Percentiles rank a stretch among this genome's conserved stretches.
Conservation (phyloP, 352 stramenopile genomes). For the Phytophthora nicotianae region DNA sequence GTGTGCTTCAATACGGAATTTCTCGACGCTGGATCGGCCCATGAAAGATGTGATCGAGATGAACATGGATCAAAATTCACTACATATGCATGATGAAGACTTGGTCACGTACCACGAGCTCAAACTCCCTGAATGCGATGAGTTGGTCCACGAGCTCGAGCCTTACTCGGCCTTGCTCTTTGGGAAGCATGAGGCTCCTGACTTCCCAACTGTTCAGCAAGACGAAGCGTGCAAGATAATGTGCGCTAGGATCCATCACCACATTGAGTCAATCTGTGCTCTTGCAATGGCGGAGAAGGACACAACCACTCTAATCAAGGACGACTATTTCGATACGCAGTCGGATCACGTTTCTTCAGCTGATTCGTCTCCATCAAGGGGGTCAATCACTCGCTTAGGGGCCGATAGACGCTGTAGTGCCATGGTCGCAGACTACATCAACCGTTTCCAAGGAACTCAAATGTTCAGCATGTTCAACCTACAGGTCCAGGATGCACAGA, state of each 20-base stretch:
- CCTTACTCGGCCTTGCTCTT: constrained; percentile 61
- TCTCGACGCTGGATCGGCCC: constrained; percentile 59
- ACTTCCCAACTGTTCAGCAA: constrained; percentile 75
- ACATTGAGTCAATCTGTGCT: constrained; percentile 67
- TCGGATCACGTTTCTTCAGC: constrained; percentile 2
- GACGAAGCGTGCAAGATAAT: constrained; percentile 77
- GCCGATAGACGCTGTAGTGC: constrained; percentile 46
- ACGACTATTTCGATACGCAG: constrained; percentile 22
- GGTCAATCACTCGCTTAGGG: constrained; percentile 25
- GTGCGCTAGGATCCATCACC: constrained; percentile 58
- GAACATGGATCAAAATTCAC: constrained; percentile 79
- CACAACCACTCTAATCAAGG: constrained; percentile 16
- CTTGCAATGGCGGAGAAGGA: constrained; percentile 47
- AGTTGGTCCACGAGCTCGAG: constrained; percentile 72
- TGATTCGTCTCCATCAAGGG: constrained; percentile 10
- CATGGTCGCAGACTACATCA: constrained; percentile 63
- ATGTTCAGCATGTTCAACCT: constrained; percentile 84
- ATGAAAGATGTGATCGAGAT: constrained; percentile 83
- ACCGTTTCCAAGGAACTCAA: constrained; percentile 75
- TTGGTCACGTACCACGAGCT: constrained; percentile 74
- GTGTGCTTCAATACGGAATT: constrained; percentile 46
- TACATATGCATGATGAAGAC: constrained; percentile 83
- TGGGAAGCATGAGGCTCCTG: constrained; percentile 48
- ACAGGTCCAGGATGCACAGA: constrained; percentile 41
- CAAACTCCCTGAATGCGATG: constrained; percentile 75